A percentile compares a stretch with the other conserved stretches of the same genome.
phyloP scores from a whole-genome alignment of 1,284 basidiomycete species.

The Pseudozyma hubeiensis region DNA sequence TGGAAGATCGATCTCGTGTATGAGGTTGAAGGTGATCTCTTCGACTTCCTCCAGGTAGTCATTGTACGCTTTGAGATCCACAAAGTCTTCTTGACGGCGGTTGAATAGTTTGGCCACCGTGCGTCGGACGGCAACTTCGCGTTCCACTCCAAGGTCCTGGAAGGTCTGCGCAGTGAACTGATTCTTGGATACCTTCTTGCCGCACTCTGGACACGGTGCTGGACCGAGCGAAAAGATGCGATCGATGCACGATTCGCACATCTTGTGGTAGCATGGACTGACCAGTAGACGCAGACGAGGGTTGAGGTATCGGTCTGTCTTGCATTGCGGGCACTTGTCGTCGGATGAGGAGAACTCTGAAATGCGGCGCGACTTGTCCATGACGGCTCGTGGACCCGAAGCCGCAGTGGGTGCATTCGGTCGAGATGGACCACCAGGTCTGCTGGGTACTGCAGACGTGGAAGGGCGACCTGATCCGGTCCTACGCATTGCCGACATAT shows the following conservation, averaged over 20 bases:
- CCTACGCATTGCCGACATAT: constrained; percentile 36
- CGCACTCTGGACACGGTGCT: constrained; percentile 94
- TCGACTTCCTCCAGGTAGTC: constrained; percentile 97
- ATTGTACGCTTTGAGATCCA: constrained; percentile 84
- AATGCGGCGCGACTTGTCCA: constrained; percentile 59
- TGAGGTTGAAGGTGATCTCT: constrained; percentile 95
- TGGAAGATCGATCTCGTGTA: constrained; percentile 87
- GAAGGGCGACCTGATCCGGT: constrained; percentile 25
- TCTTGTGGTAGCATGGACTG: constrained; percentile 96
- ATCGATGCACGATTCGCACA: constrained; percentile 85
- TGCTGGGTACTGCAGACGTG: constrained; percentile 7
- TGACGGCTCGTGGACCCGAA: constrained; percentile 39
- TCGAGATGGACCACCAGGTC: constrained; percentile 41
- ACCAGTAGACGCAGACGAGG: constrained; percentile 92
- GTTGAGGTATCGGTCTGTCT: constrained; percentile 94
- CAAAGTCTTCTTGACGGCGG: constrained; percentile 90
- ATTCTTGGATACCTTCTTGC: constrained; percentile 87
- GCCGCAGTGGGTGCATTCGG: constrained; percentile 19
- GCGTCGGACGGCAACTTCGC: constrained; percentile 89
- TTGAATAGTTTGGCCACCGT: constrained; percentile 86
- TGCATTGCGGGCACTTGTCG: constrained; percentile 96
- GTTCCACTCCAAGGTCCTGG: constrained; percentile 94
- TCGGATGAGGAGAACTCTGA: constrained; percentile 61
- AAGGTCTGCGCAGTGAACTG: constrained; percentile 97
- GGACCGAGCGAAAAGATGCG: constrained; percentile 94